These are phyloP conservation scores for Pseudogymnoascus sp. DNA, from an alignment of 2,329 filamentous ascomycete species.

Conservation along the genomic window DNA sequence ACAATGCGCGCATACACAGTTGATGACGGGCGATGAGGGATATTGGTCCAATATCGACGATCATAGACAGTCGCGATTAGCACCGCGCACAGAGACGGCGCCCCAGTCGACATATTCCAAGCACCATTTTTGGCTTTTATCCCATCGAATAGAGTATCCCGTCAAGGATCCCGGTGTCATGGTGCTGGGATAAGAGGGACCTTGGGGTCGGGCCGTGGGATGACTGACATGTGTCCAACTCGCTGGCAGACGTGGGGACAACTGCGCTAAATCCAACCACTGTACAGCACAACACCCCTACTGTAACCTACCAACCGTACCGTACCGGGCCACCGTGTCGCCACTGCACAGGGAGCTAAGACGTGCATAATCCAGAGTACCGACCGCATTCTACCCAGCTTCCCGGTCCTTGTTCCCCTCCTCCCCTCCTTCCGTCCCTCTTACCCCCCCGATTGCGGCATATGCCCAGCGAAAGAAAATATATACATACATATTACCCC, in stretches of 20 bases:
- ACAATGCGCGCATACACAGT: not conserved
- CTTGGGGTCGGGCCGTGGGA: not conserved
- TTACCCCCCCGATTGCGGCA: not conserved
- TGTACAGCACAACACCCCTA: not conserved
- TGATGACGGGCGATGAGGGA: not conserved
- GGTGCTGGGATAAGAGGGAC: not conserved
- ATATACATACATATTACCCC: slow-evolving; percentile 2
- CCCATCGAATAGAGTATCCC: not conserved
- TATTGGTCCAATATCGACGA: not conserved
- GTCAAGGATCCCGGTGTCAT: not conserved
- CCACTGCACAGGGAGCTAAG: not conserved
- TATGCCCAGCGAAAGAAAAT: not conserved
- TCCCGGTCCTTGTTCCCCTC: not conserved
- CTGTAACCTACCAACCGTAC: not conserved
- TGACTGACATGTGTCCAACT: not conserved
- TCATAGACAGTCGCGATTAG: not conserved
- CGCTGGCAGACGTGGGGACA: not conserved
- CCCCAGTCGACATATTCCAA: not conserved
- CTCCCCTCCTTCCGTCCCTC: not conserved
- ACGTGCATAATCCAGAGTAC: not conserved
- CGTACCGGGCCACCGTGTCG: not conserved
- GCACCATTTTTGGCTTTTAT: not conserved
- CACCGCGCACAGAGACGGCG: not conserved
- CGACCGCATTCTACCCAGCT: not conserved
- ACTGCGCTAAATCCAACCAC: not conserved